Percentiles rank a stretch among this genome's conserved stretches.
Evolutionary conservation across 2,329 filamentous ascomycete species (phyloP).

Genomic region (Rhynchosporium graminicola): DNA sequence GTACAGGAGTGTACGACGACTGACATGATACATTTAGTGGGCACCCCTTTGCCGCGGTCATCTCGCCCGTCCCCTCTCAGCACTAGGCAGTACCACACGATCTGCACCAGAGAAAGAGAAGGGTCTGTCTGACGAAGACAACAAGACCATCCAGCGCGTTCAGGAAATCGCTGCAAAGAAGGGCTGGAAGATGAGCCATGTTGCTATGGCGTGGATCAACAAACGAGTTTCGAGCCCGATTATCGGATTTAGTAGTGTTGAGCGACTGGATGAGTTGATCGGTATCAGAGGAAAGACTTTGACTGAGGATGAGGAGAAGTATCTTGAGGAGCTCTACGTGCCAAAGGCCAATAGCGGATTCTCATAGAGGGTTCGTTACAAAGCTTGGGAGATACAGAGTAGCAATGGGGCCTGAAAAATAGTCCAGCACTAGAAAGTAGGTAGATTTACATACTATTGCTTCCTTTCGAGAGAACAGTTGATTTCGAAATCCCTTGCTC

Average conservation of each 20-base stretch:
- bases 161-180: slow-evolving; percentile 58
- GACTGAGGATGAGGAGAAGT: slow-evolving; percentile 53
- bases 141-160: slow-evolving; percentile 54
- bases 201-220: slow-evolving; percentile 57
- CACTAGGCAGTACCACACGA: slow-evolving; percentile 31
- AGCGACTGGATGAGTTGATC: slow-evolving; percentile 55
- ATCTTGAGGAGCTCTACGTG: slow-evolving; percentile 55
- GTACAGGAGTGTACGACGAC: not conserved
- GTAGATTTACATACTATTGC: too few relatives aligned
- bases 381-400: too few relatives aligned
- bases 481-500: too few relatives aligned
- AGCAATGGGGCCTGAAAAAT: too few relatives aligned
- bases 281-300: slow-evolving; percentile 44
- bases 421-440: too few relatives aligned
- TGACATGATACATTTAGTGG: slow-evolving; percentile 32
- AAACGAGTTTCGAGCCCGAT: slow-evolving; percentile 51
- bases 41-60: slow-evolving; percentile 41
- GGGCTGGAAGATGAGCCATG: slow-evolving; percentile 57
- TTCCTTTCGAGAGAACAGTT: too few relatives aligned
- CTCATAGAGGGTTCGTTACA: slow-evolving; percentile 16
- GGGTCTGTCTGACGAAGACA: slow-evolving; percentile 47
- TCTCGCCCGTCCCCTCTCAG: slow-evolving; percentile 38
- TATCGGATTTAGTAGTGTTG: slow-evolving; percentile 51
- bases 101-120: slow-evolving; percentile 30
- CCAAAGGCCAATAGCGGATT: slow-evolving; percentile 45